These are phyloP conservation scores for Nepenthes alata DNA, from an alignment of 179 eudicot genomes.

Conservation along the genomic window DNA sequence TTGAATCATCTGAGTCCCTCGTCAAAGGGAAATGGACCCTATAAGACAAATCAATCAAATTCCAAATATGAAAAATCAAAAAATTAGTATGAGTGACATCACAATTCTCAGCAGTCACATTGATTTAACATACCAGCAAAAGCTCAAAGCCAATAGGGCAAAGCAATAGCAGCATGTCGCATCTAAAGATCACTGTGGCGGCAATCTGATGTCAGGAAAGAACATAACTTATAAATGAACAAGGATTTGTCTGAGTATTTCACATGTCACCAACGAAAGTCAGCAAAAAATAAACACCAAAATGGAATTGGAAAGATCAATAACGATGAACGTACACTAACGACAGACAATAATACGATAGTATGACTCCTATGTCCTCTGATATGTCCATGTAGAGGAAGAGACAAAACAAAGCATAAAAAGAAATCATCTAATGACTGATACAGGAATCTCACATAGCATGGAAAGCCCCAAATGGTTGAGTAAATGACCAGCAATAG, in stretches of 20 bases:
- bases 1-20: no score
- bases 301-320: not conserved
- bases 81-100: not conserved
- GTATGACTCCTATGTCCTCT: not conserved
- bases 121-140: slow-evolving; percentile 56
- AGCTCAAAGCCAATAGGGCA: slow-evolving; percentile 77
- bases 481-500: no score
- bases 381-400: no score
- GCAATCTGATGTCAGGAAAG: slow-evolving; percentile 48
- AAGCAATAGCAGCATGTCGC: slow-evolving; percentile 74
- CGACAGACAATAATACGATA: not conserved
- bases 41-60: not conserved
- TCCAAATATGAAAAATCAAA: not conserved
- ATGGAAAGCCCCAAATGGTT: no score
- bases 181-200: slow-evolving; percentile 77
- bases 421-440: no score
- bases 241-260: not conserved
- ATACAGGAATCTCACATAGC: no score
- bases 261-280: not conserved
- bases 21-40: not conserved
- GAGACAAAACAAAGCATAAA: no score
- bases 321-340: not conserved
- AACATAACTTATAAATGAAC: slow-evolving; percentile 6
- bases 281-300: not conserved
- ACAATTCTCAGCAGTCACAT: not conserved